Base-by-base conservation (phyloP, 2,329 filamentous ascomycete species). In the Sporothrix brunneoviolacea region DNA sequence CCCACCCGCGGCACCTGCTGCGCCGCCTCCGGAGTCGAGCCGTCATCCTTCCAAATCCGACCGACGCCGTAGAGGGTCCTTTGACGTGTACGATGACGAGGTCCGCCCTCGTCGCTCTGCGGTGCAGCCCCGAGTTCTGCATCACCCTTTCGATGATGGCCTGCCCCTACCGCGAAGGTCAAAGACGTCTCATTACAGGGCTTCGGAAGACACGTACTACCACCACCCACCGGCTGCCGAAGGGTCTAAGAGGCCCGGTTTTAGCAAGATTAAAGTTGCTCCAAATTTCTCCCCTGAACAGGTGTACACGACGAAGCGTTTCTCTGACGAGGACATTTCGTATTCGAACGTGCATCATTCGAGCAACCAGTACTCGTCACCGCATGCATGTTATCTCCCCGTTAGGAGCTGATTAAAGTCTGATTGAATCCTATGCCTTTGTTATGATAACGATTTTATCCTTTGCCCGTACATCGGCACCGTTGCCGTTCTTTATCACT, bases 241-340 rank as follows among this genome's bases (percentile, higher is more conserved):
- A 10, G 40, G 37, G 36, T 40, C 48, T 16, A 51, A 40, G n/a
- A 44, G 22, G 15, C 35, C 46, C 4, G 9, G 39, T 8, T 59
- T 58, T 21, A 16, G 50, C 3, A 56, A 55, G 48, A 48, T 59
- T 36, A 59, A 56, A 38, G 50, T 52, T 15, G 13, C 54, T 4
- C 52, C 52, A 8, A n/a, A 18, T 2, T 58, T 55, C 18, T 32
- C 38, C 18, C 28, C 41, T 4, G 58, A 58, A 6, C 54, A 55
- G 8, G 40, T 60, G 13, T 53, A 53, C 28, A 48, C 55, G 21
- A 36, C 50, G 18, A 62, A 58, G 42, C 54, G 50, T 4, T 60
- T 52, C 37, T 57, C 53, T 1, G n/a, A 48, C 3, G 53, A 58
- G 8, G 59, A 61, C 21, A 35, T 61, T 12, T 16, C 40, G 5